Conservation (phyloP, 306 rosid genomes). For the Vigna unguiculata region DNA sequence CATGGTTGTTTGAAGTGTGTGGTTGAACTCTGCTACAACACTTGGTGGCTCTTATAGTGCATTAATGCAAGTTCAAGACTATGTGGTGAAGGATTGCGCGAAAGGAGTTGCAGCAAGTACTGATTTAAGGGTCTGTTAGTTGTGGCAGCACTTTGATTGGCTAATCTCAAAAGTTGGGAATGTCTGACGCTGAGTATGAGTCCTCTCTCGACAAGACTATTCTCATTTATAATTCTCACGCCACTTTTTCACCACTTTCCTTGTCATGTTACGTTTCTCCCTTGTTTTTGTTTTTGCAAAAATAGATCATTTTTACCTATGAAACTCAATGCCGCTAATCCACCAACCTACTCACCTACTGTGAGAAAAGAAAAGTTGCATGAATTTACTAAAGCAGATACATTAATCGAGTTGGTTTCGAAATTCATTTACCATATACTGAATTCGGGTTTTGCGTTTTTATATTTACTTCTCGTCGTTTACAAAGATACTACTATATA, state of each 20-base stretch:
- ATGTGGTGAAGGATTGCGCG: conserved; percentile 18
- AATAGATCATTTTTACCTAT: background rate
- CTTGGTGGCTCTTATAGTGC: background rate
- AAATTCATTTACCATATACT: background rate
- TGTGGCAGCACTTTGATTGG: conserved; percentile 36
- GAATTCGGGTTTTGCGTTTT: background rate
- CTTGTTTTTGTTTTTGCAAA: background rate
- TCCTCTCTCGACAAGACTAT: background rate
- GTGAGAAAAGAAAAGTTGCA: background rate
- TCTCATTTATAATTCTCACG: conserved; percentile 14
- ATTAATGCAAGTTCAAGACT: conserved; percentile 19
- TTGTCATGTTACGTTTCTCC: background rate
- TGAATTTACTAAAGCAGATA: background rate
- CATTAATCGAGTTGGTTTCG: background rate
- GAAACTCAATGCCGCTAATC: background rate
- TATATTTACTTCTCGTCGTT: no score
- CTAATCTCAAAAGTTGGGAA: conserved; percentile 43
- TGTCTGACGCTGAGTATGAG: conserved; percentile 30
- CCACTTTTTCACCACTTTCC: conserved; percentile 8
- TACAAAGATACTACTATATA: no score
- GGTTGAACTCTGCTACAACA: conserved; percentile 46
- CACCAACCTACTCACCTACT: background rate
- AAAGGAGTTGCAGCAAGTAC: conserved; percentile 16
- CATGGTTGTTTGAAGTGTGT: conserved; percentile 60
- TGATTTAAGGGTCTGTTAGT: background rate